phyloP scores from a whole-genome alignment of 164 flowering plant species.

The Aristolochia contorta region DNA sequence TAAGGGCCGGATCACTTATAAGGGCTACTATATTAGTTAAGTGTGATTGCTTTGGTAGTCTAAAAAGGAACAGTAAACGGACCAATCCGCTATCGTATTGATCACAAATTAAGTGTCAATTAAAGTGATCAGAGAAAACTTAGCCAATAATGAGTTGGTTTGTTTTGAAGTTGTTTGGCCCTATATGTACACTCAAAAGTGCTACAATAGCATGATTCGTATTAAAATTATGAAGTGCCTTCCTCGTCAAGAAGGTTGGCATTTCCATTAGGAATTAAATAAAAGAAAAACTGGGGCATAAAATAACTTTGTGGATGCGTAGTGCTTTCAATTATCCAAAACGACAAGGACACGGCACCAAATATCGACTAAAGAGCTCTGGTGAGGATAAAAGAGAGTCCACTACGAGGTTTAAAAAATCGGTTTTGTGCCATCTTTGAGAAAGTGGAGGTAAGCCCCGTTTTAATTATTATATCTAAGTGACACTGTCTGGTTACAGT shows the following conservation, averaged over 20 bases:
- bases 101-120: too few relatives aligned
- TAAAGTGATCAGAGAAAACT: too few relatives aligned
- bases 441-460: constrained; percentile 1
- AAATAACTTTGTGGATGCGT: constrained; percentile 31
- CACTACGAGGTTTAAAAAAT: constrained; percentile 9
- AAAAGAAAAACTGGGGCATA: constrained; percentile 9
- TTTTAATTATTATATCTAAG: neutral
- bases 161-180: neutral
- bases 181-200: neutral
- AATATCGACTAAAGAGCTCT: constrained; percentile 42
- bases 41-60: too few relatives aligned
- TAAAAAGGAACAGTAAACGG: too few relatives aligned
- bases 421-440: neutral
- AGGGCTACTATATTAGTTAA: too few relatives aligned
- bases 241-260: constrained; percentile 2
- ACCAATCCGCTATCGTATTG: too few relatives aligned
- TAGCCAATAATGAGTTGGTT: neutral
- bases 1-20: too few relatives aligned
- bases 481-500: neutral
- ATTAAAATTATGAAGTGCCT: neutral
- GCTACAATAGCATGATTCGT: neutral
- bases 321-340: constrained; percentile 56
- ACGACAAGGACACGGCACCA: constrained; percentile 64
- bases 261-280: neutral
- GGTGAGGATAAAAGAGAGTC: constrained; percentile 41